Base-by-base conservation (phyloP, 2,329 filamentous ascomycete genomes). In the Fusarium citri region DNA sequence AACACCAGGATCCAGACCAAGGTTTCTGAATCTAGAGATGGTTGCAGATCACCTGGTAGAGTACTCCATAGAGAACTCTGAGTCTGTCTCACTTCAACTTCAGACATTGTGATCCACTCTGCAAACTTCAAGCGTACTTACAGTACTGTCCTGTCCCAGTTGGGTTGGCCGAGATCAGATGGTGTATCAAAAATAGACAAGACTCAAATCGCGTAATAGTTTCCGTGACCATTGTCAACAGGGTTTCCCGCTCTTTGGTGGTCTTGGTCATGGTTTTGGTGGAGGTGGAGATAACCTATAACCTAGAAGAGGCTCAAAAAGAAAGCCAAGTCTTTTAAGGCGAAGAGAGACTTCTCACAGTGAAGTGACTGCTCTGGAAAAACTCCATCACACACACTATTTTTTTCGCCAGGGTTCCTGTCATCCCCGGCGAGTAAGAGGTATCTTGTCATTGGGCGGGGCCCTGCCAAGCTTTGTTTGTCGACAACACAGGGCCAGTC, bases 401-500 rank as follows among this genome's bases (percentile, higher is more conserved):
- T 31, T 49, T 18, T 16, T 23, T n/a, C 26, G 18, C 43, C 12
- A 46, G 54, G 69, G 69, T 56, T 55, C 43, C 47, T 71, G 71
- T 72, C 72, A 71, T 49, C 43, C 64, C 64, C 49, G 16, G 20
- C 31, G 34, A 22, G 37, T 57, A 42, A 69, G 54, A 64, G 64
- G 66, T 42, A 49, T 54, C 20, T 11, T 50, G 26, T 18, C 20
- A 54, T 51, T 43, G 55, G 47, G 69, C 41, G 58, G 65, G 55
- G 62, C 68, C 55, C 50, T 70, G 72, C 72, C 68, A 71, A 68
- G 69, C 57, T 55, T 64, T 59, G 34, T 55, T 54, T 54, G 42
- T 66, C 31, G 50, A 58, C 57, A 50, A 40, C 20, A 59, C 55
- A 71, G 57, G 64, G 47, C 71, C 72, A 74, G 72, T 73, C 55